Percentiles rank a stretch among this genome's conserved stretches.
Conservation (phyloP, 805 yeast species). For the Nakazawaea ambrosiae region DNA sequence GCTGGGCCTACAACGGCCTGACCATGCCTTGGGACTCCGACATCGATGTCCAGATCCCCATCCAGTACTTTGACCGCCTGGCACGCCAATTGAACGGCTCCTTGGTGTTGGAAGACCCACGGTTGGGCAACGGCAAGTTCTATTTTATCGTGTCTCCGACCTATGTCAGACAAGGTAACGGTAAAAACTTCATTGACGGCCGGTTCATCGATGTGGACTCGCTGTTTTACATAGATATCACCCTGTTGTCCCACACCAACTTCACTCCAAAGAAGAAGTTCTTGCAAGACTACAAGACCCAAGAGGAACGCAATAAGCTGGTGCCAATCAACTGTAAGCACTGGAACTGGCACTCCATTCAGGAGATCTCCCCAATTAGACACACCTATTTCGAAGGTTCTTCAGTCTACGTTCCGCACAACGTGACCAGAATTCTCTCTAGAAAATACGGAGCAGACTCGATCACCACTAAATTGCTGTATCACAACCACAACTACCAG, state of each 20-base stretch:
- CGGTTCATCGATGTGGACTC: conserved; percentile 35
- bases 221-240: conserved; percentile 36
- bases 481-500: conserved; percentile 30
- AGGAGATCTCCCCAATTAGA: conserved; percentile 36
- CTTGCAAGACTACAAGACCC: conserved; percentile 10
- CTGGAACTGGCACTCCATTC: conserved; percentile 19
- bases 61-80: conserved; percentile 30
- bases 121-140: conserved; percentile 23
- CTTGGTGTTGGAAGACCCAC: conserved; percentile 31
- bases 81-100: conserved; percentile 34
- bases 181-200: conserved; percentile 15
- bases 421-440: conserved; percentile 26
- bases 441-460: conserved; percentile 25
- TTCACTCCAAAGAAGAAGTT: conserved; percentile 11
- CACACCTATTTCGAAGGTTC: conserved; percentile 40
- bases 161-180: conserved; percentile 17
- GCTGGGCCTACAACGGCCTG: conserved; percentile 32
- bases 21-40: conserved; percentile 39
- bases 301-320: conserved; percentile 4
- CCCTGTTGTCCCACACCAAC: conserved; percentile 19
- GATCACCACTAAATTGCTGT: conserved; percentile 10
- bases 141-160: conserved; percentile 12
- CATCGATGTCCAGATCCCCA: conserved; percentile 31
- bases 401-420: conserved; percentile 36
- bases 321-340: conserved; percentile 21